Percentiles rank a stretch among this genome's conserved stretches.
These are phyloP conservation scores for Silene conica DNA, from an alignment of 148 eudicot species.

Conservation along the genomic window DNA sequence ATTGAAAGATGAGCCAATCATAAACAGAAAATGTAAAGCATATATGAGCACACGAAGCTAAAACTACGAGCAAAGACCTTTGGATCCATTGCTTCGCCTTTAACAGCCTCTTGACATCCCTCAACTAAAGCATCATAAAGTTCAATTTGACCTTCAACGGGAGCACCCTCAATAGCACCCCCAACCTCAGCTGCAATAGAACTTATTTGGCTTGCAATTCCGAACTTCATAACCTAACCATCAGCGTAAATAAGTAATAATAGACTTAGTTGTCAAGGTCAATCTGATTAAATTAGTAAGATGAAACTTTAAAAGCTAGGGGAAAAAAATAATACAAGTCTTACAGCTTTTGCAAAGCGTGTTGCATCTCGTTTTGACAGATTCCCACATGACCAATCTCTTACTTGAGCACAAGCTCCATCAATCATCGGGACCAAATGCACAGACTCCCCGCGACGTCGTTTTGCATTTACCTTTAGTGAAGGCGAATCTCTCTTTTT, in stretches of 20 bases:
- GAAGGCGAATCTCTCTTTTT: slow-evolving; percentile 69
- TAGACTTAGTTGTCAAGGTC: slow-evolving; percentile 7
- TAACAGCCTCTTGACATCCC: slow-evolving; percentile 87
- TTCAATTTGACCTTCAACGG: slow-evolving; percentile 84
- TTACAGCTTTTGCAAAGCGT: slow-evolving; percentile 85
- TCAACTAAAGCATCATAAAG: slow-evolving; percentile 85
- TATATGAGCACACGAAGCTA: not conserved
- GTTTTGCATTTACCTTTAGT: slow-evolving; percentile 52
- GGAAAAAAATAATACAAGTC: slow-evolving; percentile 6
- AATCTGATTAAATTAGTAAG: not conserved
- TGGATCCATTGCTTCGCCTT: slow-evolving; percentile 54
- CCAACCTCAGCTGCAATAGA: slow-evolving; percentile 85
- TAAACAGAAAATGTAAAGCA: not conserved
- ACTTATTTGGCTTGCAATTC: slow-evolving; percentile 79
- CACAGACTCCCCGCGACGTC: slow-evolving; percentile 69
- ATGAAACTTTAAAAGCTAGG: slow-evolving; percentile 1
- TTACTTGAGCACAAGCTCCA: slow-evolving; percentile 89
- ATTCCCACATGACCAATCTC: slow-evolving; percentile 96
- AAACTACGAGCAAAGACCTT: slow-evolving; percentile 42
- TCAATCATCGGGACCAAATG: slow-evolving; percentile 67
- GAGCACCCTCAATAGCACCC: slow-evolving; percentile 86
- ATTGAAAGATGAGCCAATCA: slow-evolving; percentile 14
- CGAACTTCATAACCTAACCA: slow-evolving; percentile 89
- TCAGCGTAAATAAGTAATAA: not conserved
- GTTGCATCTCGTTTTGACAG: slow-evolving; percentile 94